Evolutionary conservation across 2,329 filamentous ascomycete genomes (phyloP), one percentile per base, ranked within the genome.

Genomic region (Alternaria triticimaculans): DNA sequence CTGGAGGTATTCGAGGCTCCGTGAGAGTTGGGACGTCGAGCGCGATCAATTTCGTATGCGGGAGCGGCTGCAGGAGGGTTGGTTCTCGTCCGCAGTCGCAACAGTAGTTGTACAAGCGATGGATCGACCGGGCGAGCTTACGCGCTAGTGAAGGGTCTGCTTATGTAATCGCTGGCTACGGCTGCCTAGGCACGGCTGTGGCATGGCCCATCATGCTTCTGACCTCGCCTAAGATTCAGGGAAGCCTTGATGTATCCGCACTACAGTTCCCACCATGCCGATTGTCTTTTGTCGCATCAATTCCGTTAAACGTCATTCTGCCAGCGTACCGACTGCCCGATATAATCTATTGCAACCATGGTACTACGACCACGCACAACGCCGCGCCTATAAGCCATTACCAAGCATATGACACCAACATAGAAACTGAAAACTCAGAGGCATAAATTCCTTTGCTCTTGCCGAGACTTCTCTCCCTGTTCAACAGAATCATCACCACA

Each of bases 81-180:
- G 26, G 15, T 10, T 2, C 8, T 8, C n/a, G 26, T 46, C 23
- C 37, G 54, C 37, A 6, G 43, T 41, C 33, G 48, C 46, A 15
- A 25, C n/a, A 20, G 4, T 12, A 37, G n/a, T 25, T 41, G 37
- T 41, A 41, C 37, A 41, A 41, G 37, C 37, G 6, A 41, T 41
- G 3, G 37, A 41, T 41, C 37, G 15, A 2, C 37, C 37, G n/a
- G 37, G 26, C 15, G 45, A 61, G 46, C 45, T 48, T 44, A 51
- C 26, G 54, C 59, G 54, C 54, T 55, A 58, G 56, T 55, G 15
- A 46, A 58, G 18, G 33, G 21, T 33, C 20, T 45, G 23, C 23
- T 62, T 62, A 62, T 41, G 37, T 62, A 62, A 62, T n/a, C 37
- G 3, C 37, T 2, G 3, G 55, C 55, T 18, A 10, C 33, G 14